Evolutionary conservation across 2,329 filamentous ascomycete species (phyloP).

Genomic region (Venturia pyrina): DNA sequence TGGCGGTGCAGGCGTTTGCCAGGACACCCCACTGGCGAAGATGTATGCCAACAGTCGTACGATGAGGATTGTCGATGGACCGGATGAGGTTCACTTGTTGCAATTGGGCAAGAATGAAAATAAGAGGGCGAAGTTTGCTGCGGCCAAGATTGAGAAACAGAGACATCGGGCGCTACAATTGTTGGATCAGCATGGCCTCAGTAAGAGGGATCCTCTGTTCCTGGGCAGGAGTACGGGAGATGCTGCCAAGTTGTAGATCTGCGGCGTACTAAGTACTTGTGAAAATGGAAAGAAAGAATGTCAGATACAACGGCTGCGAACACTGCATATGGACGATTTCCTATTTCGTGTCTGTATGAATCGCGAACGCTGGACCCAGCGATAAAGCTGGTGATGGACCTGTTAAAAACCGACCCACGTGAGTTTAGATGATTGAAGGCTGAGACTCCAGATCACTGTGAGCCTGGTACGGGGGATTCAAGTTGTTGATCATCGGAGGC

Average conservation of each 20-base stretch:
- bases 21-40: slow-evolving; percentile 76
- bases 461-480: too few relatives aligned
- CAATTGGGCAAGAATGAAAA: slow-evolving; percentile 78
- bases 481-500: too few relatives aligned
- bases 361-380: too few relatives aligned
- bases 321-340: too few relatives aligned
- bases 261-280: not conserved
- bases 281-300: not conserved
- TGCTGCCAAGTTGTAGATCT: slow-evolving; percentile 10
- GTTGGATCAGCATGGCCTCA: slow-evolving; percentile 5
- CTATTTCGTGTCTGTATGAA: too few relatives aligned
- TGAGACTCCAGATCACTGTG: too few relatives aligned
- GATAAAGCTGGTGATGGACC: too few relatives aligned
- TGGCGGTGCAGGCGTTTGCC: slow-evolving; percentile 80
- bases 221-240: slow-evolving; percentile 4
- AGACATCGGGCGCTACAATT: not conserved
- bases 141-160: slow-evolving; percentile 12
- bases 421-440: too few relatives aligned
- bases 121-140: slow-evolving; percentile 29
- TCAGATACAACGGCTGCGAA: too few relatives aligned
- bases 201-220: slow-evolving; percentile 10
- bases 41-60: slow-evolving; percentile 78
- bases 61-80: slow-evolving; percentile 79
- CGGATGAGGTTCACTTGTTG: slow-evolving; percentile 78
- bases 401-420: too few relatives aligned